phyloP scores from a whole-genome alignment of 2,329 filamentous ascomycete genomes.

The Nectriaceae sp. region DNA sequence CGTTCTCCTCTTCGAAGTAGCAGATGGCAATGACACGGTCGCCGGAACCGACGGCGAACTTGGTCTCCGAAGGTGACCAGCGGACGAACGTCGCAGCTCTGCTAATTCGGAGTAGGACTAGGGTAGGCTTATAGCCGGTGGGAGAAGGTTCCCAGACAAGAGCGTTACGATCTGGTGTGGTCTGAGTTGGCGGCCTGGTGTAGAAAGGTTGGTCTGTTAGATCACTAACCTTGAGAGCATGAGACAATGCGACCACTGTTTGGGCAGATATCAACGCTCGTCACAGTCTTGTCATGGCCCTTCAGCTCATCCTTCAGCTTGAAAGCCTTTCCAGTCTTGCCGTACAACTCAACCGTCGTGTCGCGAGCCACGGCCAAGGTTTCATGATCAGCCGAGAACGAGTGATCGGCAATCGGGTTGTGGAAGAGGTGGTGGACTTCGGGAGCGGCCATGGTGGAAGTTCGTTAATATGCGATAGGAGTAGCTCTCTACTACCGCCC shows the following conservation, averaged over 20 bases:
- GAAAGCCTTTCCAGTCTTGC: constrained; percentile 71
- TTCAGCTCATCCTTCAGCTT: constrained; percentile 89
- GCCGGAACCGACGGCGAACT: constrained; percentile 96
- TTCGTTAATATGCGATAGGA: constrained; percentile 40
- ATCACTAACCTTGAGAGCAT: constrained; percentile 80
- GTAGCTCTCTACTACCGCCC: constrained; percentile 93
- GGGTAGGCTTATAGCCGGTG: constrained; percentile 91
- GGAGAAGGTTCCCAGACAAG: constrained; percentile 97
- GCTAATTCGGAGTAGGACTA: constrained; percentile 96
- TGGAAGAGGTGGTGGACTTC: constrained; percentile 98
- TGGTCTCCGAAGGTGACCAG: constrained; percentile 95
- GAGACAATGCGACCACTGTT: constrained; percentile 92
- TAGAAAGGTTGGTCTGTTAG: background rate
- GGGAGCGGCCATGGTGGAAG: constrained; percentile 70
- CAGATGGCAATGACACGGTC: constrained; percentile 94
- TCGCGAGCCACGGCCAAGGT: constrained; percentile 91
- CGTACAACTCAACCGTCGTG: constrained; percentile 86
- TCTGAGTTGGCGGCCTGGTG: constrained; percentile 9
- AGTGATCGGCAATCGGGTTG: constrained; percentile 94
- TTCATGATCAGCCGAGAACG: constrained; percentile 89
- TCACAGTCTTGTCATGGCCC: constrained; percentile 96
- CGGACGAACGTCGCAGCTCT: constrained; percentile 94
- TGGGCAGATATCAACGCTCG: constrained; percentile 92
- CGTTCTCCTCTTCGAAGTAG: constrained; percentile 99
- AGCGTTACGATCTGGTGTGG: constrained; percentile 79